These are phyloP conservation scores for Globisporangium orthogonon DNA, from an alignment of 352 stramenopile genomes.

Conservation along the genomic window DNA sequence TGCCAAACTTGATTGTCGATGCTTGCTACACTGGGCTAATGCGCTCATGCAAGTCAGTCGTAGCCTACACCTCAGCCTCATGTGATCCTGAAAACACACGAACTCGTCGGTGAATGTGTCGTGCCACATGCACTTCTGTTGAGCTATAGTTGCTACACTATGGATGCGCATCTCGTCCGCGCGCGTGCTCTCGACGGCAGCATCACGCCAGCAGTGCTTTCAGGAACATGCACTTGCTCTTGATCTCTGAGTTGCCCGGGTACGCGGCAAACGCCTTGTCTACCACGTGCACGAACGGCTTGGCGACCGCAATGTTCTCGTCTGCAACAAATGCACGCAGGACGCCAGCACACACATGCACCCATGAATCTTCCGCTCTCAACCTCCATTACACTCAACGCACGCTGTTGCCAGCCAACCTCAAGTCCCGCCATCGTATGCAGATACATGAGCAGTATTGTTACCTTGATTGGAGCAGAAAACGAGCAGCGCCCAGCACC, in stretches of 20 bases:
- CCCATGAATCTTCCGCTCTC: too few species aligned
- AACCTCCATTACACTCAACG: background rate
- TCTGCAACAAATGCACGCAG: slow-evolving; percentile 18
- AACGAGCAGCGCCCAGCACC: slow-evolving; percentile 68
- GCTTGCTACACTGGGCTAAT: too few species aligned
- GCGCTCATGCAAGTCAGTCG: slow-evolving; percentile 17
- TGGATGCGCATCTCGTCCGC: background rate
- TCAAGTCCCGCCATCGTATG: too few species aligned
- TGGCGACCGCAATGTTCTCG: slow-evolving; percentile 48
- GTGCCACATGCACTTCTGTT: background rate
- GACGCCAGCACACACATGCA: background rate
- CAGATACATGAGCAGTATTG: too few species aligned
- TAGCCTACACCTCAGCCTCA: too few species aligned
- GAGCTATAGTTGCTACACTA: too few species aligned
- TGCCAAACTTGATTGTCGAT: too few species aligned
- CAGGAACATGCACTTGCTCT: slow-evolving; percentile 62
- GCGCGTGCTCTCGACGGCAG: background rate
- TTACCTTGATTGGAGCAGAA: slow-evolving; percentile 76
- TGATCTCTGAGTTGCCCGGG: slow-evolving; percentile 47
- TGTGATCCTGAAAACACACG: too few species aligned
- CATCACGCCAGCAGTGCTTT: slow-evolving; percentile 41
- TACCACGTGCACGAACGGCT: slow-evolving; percentile 36
- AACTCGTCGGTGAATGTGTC: background rate
- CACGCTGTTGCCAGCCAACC: too few species aligned
- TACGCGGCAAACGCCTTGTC: slow-evolving; percentile 37